Evolutionary conservation across 2,329 filamentous ascomycete species (phyloP), one percentile per base, ranked within the genome.

Genomic region (Diplodia scrobiculata): DNA sequence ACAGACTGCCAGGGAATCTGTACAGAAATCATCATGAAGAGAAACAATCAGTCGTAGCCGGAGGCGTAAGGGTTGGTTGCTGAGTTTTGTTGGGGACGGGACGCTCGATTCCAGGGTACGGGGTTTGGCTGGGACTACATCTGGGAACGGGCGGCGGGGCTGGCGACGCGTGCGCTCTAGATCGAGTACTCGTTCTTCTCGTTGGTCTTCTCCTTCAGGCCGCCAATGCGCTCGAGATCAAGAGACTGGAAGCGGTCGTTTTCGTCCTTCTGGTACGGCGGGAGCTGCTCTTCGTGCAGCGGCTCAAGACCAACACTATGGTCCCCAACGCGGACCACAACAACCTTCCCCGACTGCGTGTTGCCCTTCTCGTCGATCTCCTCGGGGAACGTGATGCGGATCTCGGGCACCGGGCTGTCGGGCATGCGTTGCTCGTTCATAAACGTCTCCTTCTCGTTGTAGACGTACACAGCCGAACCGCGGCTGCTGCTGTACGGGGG

Each of bases 321-420:
- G 70, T 98, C 95, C 69, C 93, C 92, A 62, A 98, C 91, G 63
- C 91, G 87, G 66, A 99, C 94, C 41, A 98, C 87, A 25, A 99
- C 90, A 62, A 98, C 92, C 36, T 93, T 88, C 38, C 94, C 94
- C 70, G 89, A 92, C 81, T 90, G 90, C 72, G 85, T 85, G 78
- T 88, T 91, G 71, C 94, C 94, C 65, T 81, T 74, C 59, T 92
- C 91, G 75, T 97, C 93, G 72, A 96, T 89, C 82, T 98, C 95
- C 73, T 96, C 91, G 17, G 95, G 95, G 83, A 99, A 98, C 41
- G 95, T 98, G 78, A 99, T 97, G 79, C 93, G 92, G 74, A 99
- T 99, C 81, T 98, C 91, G 21, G 95, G 95, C 32, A 98, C 85
- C 71, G 90, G 89, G 78, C 87, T 91, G 72, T 89, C 82, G 25